phyloP scores from a whole-genome alignment of 106 monocot species.

The Alisma plantagoaquatica region DNA sequence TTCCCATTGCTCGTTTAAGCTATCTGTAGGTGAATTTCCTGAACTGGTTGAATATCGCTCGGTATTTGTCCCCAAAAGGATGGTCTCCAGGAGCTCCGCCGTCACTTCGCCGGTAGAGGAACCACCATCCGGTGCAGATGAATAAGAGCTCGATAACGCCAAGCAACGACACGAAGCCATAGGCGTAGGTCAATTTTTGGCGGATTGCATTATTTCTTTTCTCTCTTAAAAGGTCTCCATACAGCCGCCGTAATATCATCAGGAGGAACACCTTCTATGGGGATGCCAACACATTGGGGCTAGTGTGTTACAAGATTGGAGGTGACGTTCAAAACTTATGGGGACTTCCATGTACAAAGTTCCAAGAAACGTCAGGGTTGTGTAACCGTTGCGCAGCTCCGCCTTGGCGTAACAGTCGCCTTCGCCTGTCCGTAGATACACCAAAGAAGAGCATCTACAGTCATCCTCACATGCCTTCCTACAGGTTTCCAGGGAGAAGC shows the following conservation, averaged over 20 bases:
- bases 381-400: neutral
- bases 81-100: neutral
- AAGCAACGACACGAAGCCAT: conserved; percentile 24
- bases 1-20: conserved; percentile 26
- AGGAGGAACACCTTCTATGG: no score
- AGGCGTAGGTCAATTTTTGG: conserved; percentile 29
- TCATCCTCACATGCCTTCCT: conserved; percentile 22
- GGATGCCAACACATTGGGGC: neutral
- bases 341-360: no score
- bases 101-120: conserved; percentile 19
- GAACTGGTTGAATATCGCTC: conserved; percentile 40
- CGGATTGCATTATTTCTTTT: neutral
- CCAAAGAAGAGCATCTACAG: conserved; percentile 26
- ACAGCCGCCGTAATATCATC: no score
- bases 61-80: conserved; percentile 35
- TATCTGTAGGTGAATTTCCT: conserved; percentile 39
- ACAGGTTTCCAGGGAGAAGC: conserved; percentile 16
- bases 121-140: conserved; percentile 38
- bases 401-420: no score
- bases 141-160: conserved; percentile 32
- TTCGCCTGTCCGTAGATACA: no score
- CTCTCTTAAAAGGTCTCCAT: neutral
- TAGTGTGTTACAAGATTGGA: neutral
- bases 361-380: no score
- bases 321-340: neutral